Evolutionary conservation across 2,329 filamentous ascomycete genomes (phyloP), one percentile per base, ranked within the genome.

Genomic region (Rhinocladiella mackenziei): DNA sequence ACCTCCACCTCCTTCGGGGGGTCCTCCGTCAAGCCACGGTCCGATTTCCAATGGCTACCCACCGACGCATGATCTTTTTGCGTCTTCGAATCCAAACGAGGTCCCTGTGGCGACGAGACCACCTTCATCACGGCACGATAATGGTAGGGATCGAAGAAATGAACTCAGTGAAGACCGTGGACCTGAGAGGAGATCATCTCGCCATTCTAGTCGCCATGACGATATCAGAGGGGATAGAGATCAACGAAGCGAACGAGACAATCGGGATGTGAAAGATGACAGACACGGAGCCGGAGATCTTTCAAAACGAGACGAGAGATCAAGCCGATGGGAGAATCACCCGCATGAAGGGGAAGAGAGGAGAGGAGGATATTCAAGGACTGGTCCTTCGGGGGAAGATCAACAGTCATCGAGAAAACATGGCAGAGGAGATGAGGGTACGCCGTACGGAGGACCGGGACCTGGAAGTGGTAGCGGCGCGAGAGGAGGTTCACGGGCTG

Each of bases 401-500:
- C 63, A 61, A 29, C 60, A 62, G 39, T 65, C 63, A 56, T 54
- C 59, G 25, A 48, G 60, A 33, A 59, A 60, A 11, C 62, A 64
- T 31, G 65, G 65, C n/a, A 55, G 57, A 39, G 60, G 62, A n/a
- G 59, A 58, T 8, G 43, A 48, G 17, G 38, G 35, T 14, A 14
- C 28, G 22, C 36, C 41, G 13, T 36, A 40, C 22, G 25, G 63
- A 30, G 58, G 58, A 14, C 26, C 11, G 13, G 62, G 65, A 3
- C 61, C 62, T 31, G 54, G 54, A 25, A 58, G 55, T 37, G 58
- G 56, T 29, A 57, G 53, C 20, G 45, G 57, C 26, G 56, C 55
- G 11, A 59, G 66, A 23, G 60, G 63, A 28, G 66, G 65, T n/a
- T 60, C 58, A 43, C 57, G 67, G n/a, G 62, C 61, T 51, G 62